Evolutionary conservation across 139 green algal genomes (phyloP), one percentile per base, ranked within the genome.

Genomic region (Chlamydomonas asymmetrica): DNA sequence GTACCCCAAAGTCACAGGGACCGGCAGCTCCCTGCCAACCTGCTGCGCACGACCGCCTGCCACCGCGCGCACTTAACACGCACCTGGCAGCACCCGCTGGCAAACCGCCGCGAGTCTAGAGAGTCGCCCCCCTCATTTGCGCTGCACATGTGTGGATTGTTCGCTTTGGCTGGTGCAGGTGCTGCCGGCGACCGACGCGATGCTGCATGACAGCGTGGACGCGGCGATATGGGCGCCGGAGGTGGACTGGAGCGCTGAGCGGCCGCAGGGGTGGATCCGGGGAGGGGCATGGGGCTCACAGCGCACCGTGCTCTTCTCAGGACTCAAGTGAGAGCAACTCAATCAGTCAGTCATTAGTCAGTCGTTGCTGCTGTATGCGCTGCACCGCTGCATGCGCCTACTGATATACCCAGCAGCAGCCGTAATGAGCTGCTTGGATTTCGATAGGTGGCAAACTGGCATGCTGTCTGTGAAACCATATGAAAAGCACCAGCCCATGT

Each of bases 221-320:
- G 73, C 77, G 25, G 80, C 77, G 23, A 32, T 87, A 13, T 60
- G 37, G 34, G n/a, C 25, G 20, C 22, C 35, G 20, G 85, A 90
- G 74, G 29, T 74, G 1, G 82, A 90, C 71, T 90, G 85, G 85
- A 38, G 35, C 27, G 45, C 63, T 34, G 81, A 81, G 0, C 75
- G 75, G 1, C 64, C 76, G 2, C 20, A 35, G 25, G 70, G 76
- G 25, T 82, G 71, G 63, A 39, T 66, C 6, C 72, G 64, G 9
- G 86, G 82, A 22, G 78, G 87, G 5, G 80, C 62, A 4, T 92
- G 86, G 84, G 89, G 89, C 52, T 69, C 79, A n/a, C 78, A 88
- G 72, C 66, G 86, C 16, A 69, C 78, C 2, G 75, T 91, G 32
- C 65, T 92, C 31, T 90, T 94, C 69, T 80, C 78, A 29, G 83